Conservation (phyloP, 371 early-diverging fungal species). For the Paraphysoderma sedebokerense region DNA sequence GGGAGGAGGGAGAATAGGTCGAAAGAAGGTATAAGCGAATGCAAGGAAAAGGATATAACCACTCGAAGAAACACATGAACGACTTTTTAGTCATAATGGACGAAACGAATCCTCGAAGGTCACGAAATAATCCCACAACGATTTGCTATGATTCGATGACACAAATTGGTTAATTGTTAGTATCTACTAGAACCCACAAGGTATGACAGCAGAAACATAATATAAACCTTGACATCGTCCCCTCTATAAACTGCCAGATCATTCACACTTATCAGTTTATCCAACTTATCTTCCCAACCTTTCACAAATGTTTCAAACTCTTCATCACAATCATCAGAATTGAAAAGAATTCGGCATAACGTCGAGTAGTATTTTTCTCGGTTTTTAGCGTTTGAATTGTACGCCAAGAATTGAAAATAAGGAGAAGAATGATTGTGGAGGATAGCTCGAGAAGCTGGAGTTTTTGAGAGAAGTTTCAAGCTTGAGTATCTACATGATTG, state of each 20-base stretch:
- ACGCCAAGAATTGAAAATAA: constrained; percentile 48
- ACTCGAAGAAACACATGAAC: constrained; percentile 61
- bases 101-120: constrained; percentile 58
- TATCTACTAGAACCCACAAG: constrained; percentile 7
- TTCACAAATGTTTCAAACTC: constrained; percentile 51
- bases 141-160: too few species aligned
- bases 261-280: constrained; percentile 26
- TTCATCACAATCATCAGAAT: constrained; percentile 41
- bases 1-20: not conserved
- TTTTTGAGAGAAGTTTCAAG: constrained; percentile 49
- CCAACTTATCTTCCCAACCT: constrained; percentile 37
- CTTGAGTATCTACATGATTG: constrained; percentile 29
- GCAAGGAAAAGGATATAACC: constrained; percentile 40
- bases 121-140: constrained; percentile 50
- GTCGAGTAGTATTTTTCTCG: constrained; percentile 60
- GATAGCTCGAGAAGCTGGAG: constrained; percentile 44
- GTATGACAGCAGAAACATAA: constrained; percentile 5
- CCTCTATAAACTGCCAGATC: constrained; percentile 24
- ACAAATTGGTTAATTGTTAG: too few species aligned
- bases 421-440: constrained; percentile 46
- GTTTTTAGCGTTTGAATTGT: constrained; percentile 23
- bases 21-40: not conserved
- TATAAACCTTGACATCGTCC: constrained; percentile 19
- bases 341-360: constrained; percentile 50
- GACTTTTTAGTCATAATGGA: constrained; percentile 41